phyloP scores from a whole-genome alignment of 208 protist species.

The Paratrypanosoma confusum region DNA sequence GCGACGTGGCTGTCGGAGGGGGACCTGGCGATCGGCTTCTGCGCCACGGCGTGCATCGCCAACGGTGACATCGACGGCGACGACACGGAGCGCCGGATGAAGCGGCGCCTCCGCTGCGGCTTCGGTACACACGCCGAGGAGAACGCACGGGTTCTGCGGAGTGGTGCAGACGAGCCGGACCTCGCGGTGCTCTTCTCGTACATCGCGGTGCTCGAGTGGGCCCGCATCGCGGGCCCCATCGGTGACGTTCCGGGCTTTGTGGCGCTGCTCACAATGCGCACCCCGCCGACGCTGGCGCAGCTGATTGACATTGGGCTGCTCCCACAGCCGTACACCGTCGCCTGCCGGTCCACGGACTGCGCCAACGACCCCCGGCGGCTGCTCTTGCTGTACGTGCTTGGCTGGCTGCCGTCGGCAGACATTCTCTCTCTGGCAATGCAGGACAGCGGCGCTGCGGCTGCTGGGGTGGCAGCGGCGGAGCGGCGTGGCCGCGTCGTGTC shows the following conservation, averaged over 20 bases:
- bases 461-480: slow-evolving; percentile 6
- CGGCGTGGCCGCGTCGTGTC: slow-evolving; percentile 3
- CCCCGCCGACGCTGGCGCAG: slow-evolving; percentile 7
- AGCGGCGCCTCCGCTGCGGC: slow-evolving; percentile 36
- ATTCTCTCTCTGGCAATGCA: slow-evolving; percentile 1
- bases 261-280: slow-evolving; percentile 27
- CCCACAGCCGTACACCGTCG: slow-evolving; percentile 9
- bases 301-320: slow-evolving; percentile 3
- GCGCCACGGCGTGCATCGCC: slow-evolving; percentile 35
- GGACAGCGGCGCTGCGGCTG: neutral
- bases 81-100: slow-evolving; percentile 59
- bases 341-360: slow-evolving; percentile 11
- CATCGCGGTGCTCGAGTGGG: slow-evolving; percentile 42
- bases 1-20: slow-evolving; percentile 44
- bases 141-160: slow-evolving; percentile 32
- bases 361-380: slow-evolving; percentile 25
- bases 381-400: slow-evolving; percentile 50
- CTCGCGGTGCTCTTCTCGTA: slow-evolving; percentile 38
- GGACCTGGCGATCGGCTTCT: slow-evolving; percentile 48
- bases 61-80: neutral
- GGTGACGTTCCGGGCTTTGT: slow-evolving; percentile 49
- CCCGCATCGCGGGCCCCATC: slow-evolving; percentile 22
- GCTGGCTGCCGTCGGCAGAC: slow-evolving; percentile 42
- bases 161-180: too few relatives aligned
- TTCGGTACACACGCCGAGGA: slow-evolving; percentile 47